Base-by-base conservation (phyloP, 176 grass and related monocot species). In the Juncus inflexus region DNA sequence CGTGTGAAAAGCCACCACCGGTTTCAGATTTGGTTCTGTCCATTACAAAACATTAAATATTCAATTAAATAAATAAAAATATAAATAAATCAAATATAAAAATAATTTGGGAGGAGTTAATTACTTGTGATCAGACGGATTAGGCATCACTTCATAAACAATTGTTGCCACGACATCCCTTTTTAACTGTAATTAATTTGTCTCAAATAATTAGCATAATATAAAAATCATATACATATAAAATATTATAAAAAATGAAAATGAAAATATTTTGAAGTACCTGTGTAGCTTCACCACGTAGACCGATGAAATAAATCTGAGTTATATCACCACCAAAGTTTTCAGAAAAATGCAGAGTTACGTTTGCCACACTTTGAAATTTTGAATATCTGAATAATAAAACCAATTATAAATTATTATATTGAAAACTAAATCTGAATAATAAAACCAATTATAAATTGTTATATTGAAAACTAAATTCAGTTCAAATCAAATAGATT, bases 111-210 rank as follows among this genome's bases (percentile, higher is more conserved):
- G 54, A 69, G 42, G 9, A 69, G 51, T 61, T 84, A 28, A 28
- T 89, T 90, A 97, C 92, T 97, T 97, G 82, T 97, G 92, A 14
- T 97, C 92, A 8, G 87, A 91, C 64, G 92, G 92, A 71, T 91
- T 97, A 14, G 87, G 87, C 80, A 67, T 97, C 61, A 97, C 56
- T 86, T 97, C 92, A 84, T 91, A 97, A 38, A 97, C 87, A 65
- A 97, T 91, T 81, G 92, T 97, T 7, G 92, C 92, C 42, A 97
- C 85, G 47, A 97, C 87, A 79, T 97, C 92, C 59, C 92, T 91
- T 91, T 86, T 97, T 77, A 91, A 76, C 92, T 97, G 87, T 53
- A 42, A 64, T 58, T 63, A 47, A 28, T 28, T 28, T 28, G 51
- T 52, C 6, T 75, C 40, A 76, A 83, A 28, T 50, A 63, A 58